A percentile compares a stretch with the other conserved stretches of the same genome.
These are phyloP conservation scores for Grammothele lineata DNA, from an alignment of 768 basidiomycete species.

Conservation along the genomic window DNA sequence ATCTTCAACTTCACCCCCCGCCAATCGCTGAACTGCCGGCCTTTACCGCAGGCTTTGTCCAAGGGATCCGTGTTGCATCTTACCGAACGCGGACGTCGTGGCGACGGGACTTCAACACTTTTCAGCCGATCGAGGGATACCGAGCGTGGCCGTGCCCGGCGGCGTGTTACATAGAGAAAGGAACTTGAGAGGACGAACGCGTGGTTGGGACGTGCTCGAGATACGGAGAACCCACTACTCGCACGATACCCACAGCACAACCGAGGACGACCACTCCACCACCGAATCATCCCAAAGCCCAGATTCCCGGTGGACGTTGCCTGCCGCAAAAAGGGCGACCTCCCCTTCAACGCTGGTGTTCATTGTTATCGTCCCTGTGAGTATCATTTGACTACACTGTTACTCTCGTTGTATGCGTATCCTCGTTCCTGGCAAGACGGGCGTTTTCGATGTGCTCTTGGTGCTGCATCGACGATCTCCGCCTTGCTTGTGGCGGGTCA, in stretches of 20 bases:
- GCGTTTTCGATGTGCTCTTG: constrained; percentile 3
- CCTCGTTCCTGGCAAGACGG: neutral
- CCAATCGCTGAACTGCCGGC: no score
- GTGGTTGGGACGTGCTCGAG: constrained; percentile 2
- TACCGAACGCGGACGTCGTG: no score
- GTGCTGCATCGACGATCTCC: constrained; percentile 5
- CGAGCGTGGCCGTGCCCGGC: constrained; percentile 13
- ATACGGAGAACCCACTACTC: constrained; percentile 2
- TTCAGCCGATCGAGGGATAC: constrained; percentile 35
- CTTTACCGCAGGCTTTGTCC: no score
- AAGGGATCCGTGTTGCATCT: no score
- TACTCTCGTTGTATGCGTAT: no score
- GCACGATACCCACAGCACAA: constrained; percentile 7
- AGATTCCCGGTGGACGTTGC: constrained; percentile 59
- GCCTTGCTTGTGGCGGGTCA: neutral
- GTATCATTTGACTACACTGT: no score
- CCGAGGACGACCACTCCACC: constrained; percentile 10
- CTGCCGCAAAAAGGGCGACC: constrained; percentile 39
- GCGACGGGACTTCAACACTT: no score
- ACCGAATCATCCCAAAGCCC: constrained; percentile 29
- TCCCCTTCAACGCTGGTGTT: constrained; percentile 63
- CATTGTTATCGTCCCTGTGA: constrained; percentile 54
- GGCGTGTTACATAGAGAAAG: constrained; percentile 10
- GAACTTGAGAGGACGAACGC: neutral
- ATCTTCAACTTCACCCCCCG: no score